These are phyloP conservation scores for Sporopachydermia lactativora DNA, from an alignment of 805 yeast genomes.

Conservation along the genomic window DNA sequence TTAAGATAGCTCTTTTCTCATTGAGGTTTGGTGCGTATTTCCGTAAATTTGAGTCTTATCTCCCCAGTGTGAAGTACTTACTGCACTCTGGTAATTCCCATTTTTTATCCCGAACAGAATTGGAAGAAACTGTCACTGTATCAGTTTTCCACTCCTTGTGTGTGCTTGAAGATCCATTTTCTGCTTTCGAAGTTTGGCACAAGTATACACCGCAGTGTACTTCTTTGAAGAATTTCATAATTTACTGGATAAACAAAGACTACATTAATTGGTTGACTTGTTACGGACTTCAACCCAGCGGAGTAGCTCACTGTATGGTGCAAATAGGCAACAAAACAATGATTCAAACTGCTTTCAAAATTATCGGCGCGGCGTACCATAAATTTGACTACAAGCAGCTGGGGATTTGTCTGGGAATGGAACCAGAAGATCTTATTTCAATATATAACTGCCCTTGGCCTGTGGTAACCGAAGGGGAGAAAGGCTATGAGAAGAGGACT, in stretches of 20 bases:
- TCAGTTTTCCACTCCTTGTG: conserved; percentile 27
- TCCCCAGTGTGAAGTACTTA: conserved; percentile 36
- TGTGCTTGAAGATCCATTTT: conserved; percentile 17
- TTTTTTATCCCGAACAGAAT: conserved; percentile 20
- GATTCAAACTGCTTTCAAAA: conserved; percentile 19
- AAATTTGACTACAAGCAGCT: conserved; percentile 10
- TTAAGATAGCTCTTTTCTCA: conserved; percentile 34
- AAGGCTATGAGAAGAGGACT: no score
- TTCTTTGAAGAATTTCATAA: conserved; percentile 20
- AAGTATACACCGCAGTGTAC: conserved; percentile 19
- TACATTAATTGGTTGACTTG: conserved; percentile 20
- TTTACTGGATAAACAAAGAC: conserved; percentile 20
- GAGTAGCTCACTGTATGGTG: conserved; percentile 22
- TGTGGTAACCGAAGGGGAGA: no score
- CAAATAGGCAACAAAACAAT: conserved; percentile 25
- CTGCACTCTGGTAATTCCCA: conserved; percentile 15
- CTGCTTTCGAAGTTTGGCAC: conserved; percentile 11
- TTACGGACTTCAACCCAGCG: conserved; percentile 11
- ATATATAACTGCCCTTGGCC: no score
- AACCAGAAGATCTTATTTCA: no score
- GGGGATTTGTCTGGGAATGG: no score
- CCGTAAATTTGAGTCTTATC: conserved; percentile 38
- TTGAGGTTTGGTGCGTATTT: conserved; percentile 28
- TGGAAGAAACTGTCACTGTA: conserved; percentile 26
- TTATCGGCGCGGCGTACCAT: conserved; percentile 27